Percentiles rank a stretch among this genome's conserved stretches.
phyloP scores from a whole-genome alignment of 1,284 basidiomycete species.

The Rhodofomes roseus region DNA sequence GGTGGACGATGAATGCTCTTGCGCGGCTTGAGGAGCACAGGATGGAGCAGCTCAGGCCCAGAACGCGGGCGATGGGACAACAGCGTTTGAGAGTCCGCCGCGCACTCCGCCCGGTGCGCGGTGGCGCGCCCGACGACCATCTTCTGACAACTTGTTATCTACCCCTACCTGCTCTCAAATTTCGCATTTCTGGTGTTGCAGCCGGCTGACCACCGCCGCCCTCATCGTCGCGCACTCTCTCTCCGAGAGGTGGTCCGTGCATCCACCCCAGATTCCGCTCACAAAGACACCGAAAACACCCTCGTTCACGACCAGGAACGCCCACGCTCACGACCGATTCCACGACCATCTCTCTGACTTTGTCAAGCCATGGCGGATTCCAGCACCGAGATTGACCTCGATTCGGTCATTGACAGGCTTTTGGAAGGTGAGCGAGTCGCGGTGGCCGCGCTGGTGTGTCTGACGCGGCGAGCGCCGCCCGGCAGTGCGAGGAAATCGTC shows the following conservation, averaged over 20 bases:
- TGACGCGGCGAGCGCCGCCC: constrained; percentile 13
- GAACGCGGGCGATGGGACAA: no score
- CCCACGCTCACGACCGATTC: constrained; percentile 22
- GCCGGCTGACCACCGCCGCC: no score
- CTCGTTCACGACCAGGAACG: constrained; percentile 27
- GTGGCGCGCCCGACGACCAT: constrained; percentile 20
- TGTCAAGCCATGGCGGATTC: constrained; percentile 53
- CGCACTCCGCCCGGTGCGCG: constrained; percentile 15
- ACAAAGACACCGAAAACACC: constrained; percentile 21
- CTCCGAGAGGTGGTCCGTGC: constrained; percentile 8
- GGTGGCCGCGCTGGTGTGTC: constrained; percentile 16
- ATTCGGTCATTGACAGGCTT: constrained; percentile 96
- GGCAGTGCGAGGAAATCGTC: constrained; percentile 88
- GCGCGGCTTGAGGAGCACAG: no score
- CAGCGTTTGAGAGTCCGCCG: constrained; percentile 22
- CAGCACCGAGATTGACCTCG: constrained; percentile 89
- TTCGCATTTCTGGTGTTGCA: constrained; percentile 26
- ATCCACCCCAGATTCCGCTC: constrained; percentile 6
- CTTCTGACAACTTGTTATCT: constrained; percentile 32
- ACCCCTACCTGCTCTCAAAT: constrained; percentile 26
- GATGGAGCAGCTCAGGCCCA: no score
- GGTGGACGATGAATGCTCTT: no score
- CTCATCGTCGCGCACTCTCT: constrained; percentile 4
- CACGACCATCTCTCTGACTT: constrained; percentile 21
- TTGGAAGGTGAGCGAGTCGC: constrained; percentile 77